Percentiles rank a stretch among this genome's conserved stretches.
phyloP scores from a whole-genome alignment of 176 grass and related monocot species.

The Triticum dicoccoides region DNA sequence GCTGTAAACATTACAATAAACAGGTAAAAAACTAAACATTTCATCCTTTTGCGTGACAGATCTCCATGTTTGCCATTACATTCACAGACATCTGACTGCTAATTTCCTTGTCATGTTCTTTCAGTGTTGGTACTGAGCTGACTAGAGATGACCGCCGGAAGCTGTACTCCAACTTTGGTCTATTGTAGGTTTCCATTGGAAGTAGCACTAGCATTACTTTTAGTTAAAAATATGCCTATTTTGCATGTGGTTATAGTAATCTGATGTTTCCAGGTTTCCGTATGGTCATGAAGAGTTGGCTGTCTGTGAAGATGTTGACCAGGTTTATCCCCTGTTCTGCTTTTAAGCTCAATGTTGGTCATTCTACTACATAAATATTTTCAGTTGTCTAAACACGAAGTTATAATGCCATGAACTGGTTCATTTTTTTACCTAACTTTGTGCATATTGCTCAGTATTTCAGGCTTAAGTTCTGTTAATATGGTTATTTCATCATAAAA shows the following conservation, averaged over 20 bases:
- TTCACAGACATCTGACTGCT: not conserved
- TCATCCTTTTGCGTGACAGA: constrained; percentile 2
- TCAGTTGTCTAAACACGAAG: not conserved
- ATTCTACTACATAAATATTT: not conserved
- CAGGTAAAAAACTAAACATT: constrained; percentile 43
- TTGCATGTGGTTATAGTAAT: constrained; percentile 23
- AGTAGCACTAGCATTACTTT: not conserved
- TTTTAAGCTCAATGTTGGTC: not conserved
- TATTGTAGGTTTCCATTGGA: constrained; percentile 61
- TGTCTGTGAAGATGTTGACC: constrained; percentile 95
- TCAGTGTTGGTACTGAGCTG: constrained; percentile 93
- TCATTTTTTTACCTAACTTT: not conserved
- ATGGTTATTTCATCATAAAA: not conserved
- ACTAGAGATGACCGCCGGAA: constrained; percentile 96
- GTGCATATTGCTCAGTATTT: not conserved
- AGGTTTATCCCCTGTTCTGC: constrained; percentile 49
- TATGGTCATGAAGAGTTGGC: constrained; percentile 99
- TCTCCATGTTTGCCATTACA: constrained; percentile 14
- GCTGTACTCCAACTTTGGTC: constrained; percentile 95
- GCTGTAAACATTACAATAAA: constrained; percentile 99
- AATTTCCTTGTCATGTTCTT: constrained; percentile 34
- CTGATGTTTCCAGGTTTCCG: constrained; percentile 58
- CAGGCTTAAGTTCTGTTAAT: constrained; percentile 1
- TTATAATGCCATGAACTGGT: not conserved
- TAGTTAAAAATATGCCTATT: constrained; percentile 14